These are phyloP conservation scores for Coemansia sp. DNA, from an alignment of 192 early-diverging fungal genomes.

Conservation along the genomic window DNA sequence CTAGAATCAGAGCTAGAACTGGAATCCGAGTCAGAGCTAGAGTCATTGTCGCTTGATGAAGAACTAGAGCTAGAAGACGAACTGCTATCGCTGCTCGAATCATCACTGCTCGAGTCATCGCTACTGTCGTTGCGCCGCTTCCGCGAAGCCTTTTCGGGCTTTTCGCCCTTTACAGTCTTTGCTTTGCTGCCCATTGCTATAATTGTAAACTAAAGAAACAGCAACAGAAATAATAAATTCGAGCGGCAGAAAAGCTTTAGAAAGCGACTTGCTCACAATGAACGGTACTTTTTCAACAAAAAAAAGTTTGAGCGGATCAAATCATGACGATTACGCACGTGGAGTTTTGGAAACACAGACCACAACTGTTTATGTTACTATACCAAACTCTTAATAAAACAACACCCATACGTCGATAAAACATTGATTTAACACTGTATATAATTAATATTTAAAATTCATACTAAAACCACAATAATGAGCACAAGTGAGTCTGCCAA, in stretches of 20 bases:
- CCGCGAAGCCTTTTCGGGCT: background rate
- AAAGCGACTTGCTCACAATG: too few relatives aligned
- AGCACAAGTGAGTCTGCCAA: background rate
- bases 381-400: too few relatives aligned
- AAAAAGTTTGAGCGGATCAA: too few relatives aligned
- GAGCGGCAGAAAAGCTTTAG: too few relatives aligned
- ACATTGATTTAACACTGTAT: background rate
- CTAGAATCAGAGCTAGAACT: slow-evolving; percentile 11
- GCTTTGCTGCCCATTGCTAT: background rate
- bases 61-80: slow-evolving; percentile 7
- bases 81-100: slow-evolving; percentile 3
- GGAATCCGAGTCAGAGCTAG: background rate
- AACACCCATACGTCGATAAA: too few relatives aligned
- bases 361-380: too few relatives aligned
- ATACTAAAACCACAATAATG: background rate
- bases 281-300: too few relatives aligned
- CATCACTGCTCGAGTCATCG: background rate
- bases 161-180: background rate
- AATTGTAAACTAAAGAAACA: background rate
- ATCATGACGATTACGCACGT: too few relatives aligned
- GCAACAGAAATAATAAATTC: too few relatives aligned
- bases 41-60: too few relatives aligned
- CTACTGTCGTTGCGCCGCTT: slow-evolving; percentile 4
- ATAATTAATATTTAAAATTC: background rate
- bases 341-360: too few relatives aligned